Evolutionary conservation across 2,329 filamentous ascomycete species (phyloP).

Genomic region (Fusarium napiforme): DNA sequence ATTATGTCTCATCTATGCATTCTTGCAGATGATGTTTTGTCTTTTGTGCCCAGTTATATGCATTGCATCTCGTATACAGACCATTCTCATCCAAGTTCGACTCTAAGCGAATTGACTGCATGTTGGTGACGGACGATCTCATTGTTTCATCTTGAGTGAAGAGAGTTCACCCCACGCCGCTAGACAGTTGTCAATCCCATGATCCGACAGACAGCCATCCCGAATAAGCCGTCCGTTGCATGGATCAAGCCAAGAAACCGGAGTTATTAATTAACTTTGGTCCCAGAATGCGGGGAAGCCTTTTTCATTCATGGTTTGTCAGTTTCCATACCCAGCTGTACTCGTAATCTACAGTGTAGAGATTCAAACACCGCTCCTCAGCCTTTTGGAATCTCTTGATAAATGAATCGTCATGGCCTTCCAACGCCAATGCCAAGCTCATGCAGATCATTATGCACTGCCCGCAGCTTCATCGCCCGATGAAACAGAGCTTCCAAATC

Average conservation of each 20-base stretch:
- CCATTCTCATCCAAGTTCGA: background rate
- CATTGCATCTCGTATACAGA: background rate
- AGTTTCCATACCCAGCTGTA: background rate
- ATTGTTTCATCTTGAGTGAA: constrained; percentile 12
- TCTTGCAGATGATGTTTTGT: background rate
- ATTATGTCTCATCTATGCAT: constrained; percentile 4
- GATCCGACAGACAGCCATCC: constrained; percentile 27
- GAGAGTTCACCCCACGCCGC: constrained; percentile 14
- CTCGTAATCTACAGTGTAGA: too few relatives aligned
- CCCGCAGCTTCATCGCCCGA: constrained; percentile 11
- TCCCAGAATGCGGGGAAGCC: constrained; percentile 18
- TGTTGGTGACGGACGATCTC: background rate
- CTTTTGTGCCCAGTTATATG: background rate
- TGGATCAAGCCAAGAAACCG: constrained; percentile 15
- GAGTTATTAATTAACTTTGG: constrained; percentile 13
- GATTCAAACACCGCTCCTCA: background rate
- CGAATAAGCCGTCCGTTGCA: background rate
- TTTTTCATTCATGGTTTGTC: background rate
- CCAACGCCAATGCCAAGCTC: constrained; percentile 13
- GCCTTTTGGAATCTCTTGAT: background rate
- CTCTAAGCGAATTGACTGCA: background rate
- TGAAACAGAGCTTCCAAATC: constrained; percentile 1
- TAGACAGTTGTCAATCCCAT: constrained; percentile 39
- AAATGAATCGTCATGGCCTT: background rate
- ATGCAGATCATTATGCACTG: constrained; percentile 43